Base-by-base conservation (phyloP, 306 rosid species). In the Fragaria ananassa region DNA sequence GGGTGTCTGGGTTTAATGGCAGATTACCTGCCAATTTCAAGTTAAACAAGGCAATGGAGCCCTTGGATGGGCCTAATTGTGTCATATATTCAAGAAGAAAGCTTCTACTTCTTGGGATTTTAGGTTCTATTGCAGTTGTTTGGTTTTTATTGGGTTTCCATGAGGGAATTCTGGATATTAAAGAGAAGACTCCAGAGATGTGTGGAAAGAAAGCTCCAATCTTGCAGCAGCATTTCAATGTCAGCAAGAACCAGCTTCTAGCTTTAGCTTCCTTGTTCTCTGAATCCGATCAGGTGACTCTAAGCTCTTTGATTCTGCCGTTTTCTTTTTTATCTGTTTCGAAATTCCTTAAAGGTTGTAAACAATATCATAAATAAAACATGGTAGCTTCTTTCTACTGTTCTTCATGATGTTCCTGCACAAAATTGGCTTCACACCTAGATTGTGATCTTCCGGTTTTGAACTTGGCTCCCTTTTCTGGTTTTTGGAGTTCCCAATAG, bases 261-360 rank as follows among this genome's bases (percentile, higher is more conserved):
- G 88, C 85, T 68, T 83, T 89, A 76, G 86, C 83, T 69, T 85
- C 97, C 68, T 61, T 79, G 49, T 85, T 90, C 84, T 76, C 85
- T 57, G 81, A 76, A 85, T 89, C 97, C 78, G 97, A 95, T 92
- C 97, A 95, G 98, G 98, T 95, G 31, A 10, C 42, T 78, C 66
- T 71, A 73, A 61, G 69, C 42, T 17, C 10, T 73, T 45, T 57
- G 21, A 54, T 80, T 64, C 60, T 25, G 44, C 44, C 19, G 50
- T 74, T 49, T 14, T 68, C 60, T 49, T 54, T 8, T 19, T 31
- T 61, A 9, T 44, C 70, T 77, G 71, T 37, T 76, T 67, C 37
- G 45, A 25, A 67, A 25, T 68, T 76, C 57, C 27, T 49, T 50
- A 2, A 34, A 72, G n/a, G n/a, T 71, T 13, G 64, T 60, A 12